A percentile compares a stretch with the other conserved stretches of the same genome.
Evolutionary conservation across 352 stramenopile genomes (phyloP).

Genomic region (Thalassiosira livingstoniorum): DNA sequence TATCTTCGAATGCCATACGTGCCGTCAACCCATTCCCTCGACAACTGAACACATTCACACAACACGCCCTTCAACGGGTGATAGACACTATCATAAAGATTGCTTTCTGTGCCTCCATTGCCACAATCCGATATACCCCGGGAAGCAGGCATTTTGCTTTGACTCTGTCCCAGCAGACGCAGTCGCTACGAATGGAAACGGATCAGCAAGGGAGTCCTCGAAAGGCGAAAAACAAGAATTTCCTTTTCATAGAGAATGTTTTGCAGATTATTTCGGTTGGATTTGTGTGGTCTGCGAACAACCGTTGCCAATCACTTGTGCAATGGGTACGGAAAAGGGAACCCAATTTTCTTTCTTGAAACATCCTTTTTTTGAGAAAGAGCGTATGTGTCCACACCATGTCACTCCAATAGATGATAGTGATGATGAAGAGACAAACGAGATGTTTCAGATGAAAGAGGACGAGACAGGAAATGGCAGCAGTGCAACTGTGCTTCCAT

Average conservation of each 20-base stretch:
- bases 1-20: slow-evolving; percentile 9
- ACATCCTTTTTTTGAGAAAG: slow-evolving; percentile 76
- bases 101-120: slow-evolving; percentile 42
- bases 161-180: neutral
- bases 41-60: slow-evolving; percentile 1
- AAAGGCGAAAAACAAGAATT: slow-evolving; percentile 30
- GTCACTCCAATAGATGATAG: neutral
- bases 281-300: slow-evolving; percentile 70
- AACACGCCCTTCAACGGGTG: neutral
- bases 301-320: slow-evolving; percentile 40
- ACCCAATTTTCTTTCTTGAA: slow-evolving; percentile 61
- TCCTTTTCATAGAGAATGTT: slow-evolving; percentile 67
- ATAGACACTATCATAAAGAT: slow-evolving; percentile 5
- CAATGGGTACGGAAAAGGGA: slow-evolving; percentile 19
- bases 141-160: slow-evolving; percentile 17
- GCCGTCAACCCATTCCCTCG: neutral
- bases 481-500: neutral
- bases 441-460: too few relatives aligned
- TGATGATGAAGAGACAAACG: neutral
- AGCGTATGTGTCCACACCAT: slow-evolving; percentile 59
- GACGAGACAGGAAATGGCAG: too few relatives aligned
- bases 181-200: slow-evolving; percentile 5
- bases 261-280: slow-evolving; percentile 64
- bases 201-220: slow-evolving; percentile 6
- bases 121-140: slow-evolving; percentile 20